Evolutionary conservation across 768 basidiomycete species (phyloP).

Genomic region (Phlegmacium glaucopus): DNA sequence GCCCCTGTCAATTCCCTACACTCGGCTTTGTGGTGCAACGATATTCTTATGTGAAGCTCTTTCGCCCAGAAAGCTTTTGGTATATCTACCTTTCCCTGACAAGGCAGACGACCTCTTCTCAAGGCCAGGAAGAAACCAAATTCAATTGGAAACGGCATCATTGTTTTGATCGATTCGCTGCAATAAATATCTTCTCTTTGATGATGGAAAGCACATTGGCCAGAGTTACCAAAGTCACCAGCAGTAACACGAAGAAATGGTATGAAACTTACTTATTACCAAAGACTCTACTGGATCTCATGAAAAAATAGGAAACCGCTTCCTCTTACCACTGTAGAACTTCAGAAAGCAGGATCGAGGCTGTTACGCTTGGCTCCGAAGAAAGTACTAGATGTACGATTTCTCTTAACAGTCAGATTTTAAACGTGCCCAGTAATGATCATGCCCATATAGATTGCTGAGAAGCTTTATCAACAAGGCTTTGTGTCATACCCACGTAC

Average conservation of each 20-base stretch:
- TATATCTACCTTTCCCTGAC: conserved; percentile 79
- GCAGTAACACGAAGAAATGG: conserved; percentile 94
- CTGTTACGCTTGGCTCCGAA: conserved; percentile 88
- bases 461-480: conserved; percentile 91
- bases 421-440: background rate
- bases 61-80: conserved; percentile 90
- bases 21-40: conserved; percentile 96
- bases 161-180: conserved; percentile 73
- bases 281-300: background rate
- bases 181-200: conserved; percentile 65
- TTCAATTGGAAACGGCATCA: conserved; percentile 90
- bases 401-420: background rate
- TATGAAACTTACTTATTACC: conserved; percentile 28
- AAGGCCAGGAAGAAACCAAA: conserved; percentile 55
- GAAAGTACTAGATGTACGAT: conserved; percentile 80
- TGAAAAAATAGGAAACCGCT: conserved; percentile 81
- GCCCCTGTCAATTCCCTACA: conserved; percentile 98
- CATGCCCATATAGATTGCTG: conserved; percentile 63
- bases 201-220: conserved; percentile 65
- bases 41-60: conserved; percentile 83
- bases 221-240: conserved; percentile 71
- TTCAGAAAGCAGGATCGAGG: conserved; percentile 95
- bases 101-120: conserved; percentile 32
- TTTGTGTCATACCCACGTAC: conserved; percentile 97
- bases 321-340: conserved; percentile 93